Conservation (phyloP, 164 flowering plant species). For the Berberis vulgaris region DNA sequence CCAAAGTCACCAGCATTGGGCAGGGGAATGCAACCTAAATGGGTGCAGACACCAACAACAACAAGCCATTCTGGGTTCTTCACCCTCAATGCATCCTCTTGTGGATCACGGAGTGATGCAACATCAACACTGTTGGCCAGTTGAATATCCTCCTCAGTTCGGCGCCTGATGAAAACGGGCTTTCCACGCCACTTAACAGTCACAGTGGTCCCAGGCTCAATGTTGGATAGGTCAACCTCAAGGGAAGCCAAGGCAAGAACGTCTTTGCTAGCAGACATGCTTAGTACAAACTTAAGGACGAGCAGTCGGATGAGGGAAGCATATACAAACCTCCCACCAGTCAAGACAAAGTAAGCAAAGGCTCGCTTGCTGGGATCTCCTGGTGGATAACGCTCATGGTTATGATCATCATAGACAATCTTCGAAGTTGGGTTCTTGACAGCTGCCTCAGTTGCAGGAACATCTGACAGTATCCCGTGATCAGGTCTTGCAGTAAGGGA, state of each 20-base stretch:
- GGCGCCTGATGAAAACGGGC: constrained; percentile 31
- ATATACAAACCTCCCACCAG: constrained; percentile 35
- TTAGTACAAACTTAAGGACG: constrained; percentile 30
- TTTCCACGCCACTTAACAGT: constrained; percentile 37
- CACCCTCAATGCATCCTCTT: constrained; percentile 26
- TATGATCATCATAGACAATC: constrained; percentile 26
- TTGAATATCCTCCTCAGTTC: constrained; percentile 30
- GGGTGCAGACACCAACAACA: constrained; percentile 35
- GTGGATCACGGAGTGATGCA: constrained; percentile 27
- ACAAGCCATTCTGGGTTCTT: constrained; percentile 36
- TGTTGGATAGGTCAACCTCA: constrained; percentile 32
- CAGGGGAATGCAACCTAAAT: constrained; percentile 35
- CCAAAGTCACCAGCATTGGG: constrained; percentile 40
- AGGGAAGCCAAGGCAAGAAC: constrained; percentile 36
- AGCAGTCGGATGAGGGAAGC: constrained; percentile 31
- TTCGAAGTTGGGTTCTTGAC: constrained; percentile 28
- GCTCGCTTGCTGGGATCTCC: constrained; percentile 40
- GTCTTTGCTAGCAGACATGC: constrained; percentile 38
- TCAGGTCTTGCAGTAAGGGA: constrained; percentile 21
- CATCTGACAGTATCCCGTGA: constrained; percentile 16
- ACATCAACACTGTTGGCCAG: constrained; percentile 30
- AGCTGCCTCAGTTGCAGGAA: constrained; percentile 32
- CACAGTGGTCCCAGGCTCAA: constrained; percentile 25
- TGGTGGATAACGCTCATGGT: constrained; percentile 35
- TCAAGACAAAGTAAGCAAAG: constrained; percentile 33